Evolutionary conservation across 2,329 filamentous ascomycete species (phyloP), one percentile per base, ranked within the genome.

Genomic region (Aphanoascus verrucosus): DNA sequence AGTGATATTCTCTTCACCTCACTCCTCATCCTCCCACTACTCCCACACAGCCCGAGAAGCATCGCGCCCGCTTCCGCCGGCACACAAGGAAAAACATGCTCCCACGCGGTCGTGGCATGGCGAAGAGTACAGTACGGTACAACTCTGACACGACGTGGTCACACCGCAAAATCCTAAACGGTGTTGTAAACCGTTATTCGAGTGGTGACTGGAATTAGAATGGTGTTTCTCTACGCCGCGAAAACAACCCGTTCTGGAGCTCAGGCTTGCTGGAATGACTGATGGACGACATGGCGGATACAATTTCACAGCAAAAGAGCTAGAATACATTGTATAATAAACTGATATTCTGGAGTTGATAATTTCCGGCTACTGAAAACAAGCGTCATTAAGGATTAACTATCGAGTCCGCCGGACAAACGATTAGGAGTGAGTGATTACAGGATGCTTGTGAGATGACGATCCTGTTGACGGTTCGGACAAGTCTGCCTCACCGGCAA

Each of bases 401-500:
- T 47, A 34, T n/a, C 47, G 35, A 49, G 14, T 38, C n/a, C 34
- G 34, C 17, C 37, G 14, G 46, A 15, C 12, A 46, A 14, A 28
- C 32, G 14, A 41, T 49, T 5, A 15, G 28, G 41, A 31, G 15
- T 34, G 7, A 14, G 49, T 45, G 49, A 52, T 52, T 52, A 17
- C 40, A 49, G 35, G 49, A 43, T 52, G 40, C 40, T 8, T 44
- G 49, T 51, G 49, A 43, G 38, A 9, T 15, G 40, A 28, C 40
- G 45, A 38, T 37, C 46, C 46, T 35, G 49, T 17, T 51, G 49
- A 35, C 40, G 37, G 38, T 38, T 44, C 31, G 34, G 49, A 35
- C 17, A 19, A 35, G 40, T n/a, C 38, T 51, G 40, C 15, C 49
- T 52, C 49, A 45, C 49, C 41, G 49, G 28, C 40, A 31, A 52